phyloP scores from a whole-genome alignment of 257 asterid species.

The Solanum okadae region DNA sequence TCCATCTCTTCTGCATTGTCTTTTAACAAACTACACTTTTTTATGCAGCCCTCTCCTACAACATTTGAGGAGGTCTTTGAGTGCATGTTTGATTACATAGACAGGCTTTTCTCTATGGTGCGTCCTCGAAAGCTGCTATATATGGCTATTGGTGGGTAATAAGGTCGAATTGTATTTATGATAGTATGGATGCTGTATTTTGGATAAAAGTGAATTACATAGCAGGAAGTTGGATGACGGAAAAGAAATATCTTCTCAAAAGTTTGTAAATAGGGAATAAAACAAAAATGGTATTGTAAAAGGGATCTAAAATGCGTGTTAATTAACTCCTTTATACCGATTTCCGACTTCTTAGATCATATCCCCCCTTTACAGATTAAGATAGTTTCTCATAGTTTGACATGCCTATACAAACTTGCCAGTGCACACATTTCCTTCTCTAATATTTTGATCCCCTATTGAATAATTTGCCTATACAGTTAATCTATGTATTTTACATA shows the following conservation, averaged over 20 bases:
- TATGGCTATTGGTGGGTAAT: constrained; percentile 50
- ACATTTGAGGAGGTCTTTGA: constrained; percentile 47
- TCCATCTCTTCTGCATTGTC: background rate
- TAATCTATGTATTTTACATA: background rate
- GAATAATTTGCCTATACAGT: background rate
- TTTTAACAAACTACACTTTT: background rate
- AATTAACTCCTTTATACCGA: background rate
- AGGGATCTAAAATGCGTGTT: background rate
- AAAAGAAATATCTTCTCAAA: background rate
- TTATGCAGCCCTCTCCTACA: constrained; percentile 24
- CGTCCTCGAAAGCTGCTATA: constrained; percentile 44
- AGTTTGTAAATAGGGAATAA: background rate
- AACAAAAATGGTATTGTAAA: background rate
- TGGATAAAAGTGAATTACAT: background rate
- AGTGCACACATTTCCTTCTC: background rate
- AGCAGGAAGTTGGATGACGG: background rate
- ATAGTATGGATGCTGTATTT: background rate
- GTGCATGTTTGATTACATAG: constrained; percentile 29
- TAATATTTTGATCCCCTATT: background rate
- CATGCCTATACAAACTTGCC: background rate
- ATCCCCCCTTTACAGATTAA: background rate
- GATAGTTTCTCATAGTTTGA: background rate
- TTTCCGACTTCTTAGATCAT: background rate
- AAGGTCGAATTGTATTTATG: background rate
- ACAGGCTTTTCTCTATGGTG: constrained; percentile 39